phyloP scores from a whole-genome alignment of 2,329 filamentous ascomycete species.

The Curvularia lunata region DNA sequence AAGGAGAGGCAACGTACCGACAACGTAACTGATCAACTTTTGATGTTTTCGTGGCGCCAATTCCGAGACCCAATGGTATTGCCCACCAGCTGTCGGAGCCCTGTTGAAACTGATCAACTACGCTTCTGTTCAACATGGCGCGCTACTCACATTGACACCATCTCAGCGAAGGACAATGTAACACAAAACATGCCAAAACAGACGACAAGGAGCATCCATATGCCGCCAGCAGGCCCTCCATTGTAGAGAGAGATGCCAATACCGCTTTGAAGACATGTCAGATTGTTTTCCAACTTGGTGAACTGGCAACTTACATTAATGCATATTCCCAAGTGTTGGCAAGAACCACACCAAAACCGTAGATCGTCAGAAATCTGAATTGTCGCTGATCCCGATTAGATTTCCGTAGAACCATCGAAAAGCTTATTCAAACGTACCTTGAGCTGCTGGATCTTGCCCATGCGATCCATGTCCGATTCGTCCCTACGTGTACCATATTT shows the following conservation, averaged over 20 bases:
- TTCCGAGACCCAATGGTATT: constrained; percentile 38
- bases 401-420: not conserved
- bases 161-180: constrained; percentile 35
- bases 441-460: constrained; percentile 27
- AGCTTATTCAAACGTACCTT: constrained; percentile 10
- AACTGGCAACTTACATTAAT: constrained; percentile 15
- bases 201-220: constrained; percentile 33
- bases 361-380: constrained; percentile 23
- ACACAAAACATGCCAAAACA: constrained; percentile 33
- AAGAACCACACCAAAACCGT: constrained; percentile 21
- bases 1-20: constrained; percentile 42
- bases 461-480: constrained; percentile 27
- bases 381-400: constrained; percentile 16
- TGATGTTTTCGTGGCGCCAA: constrained; percentile 47
- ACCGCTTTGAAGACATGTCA: not conserved
- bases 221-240: constrained; percentile 21
- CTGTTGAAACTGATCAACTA: not conserved
- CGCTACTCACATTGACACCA: constrained; percentile 38
- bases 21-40: constrained; percentile 45
- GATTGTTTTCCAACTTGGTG: not conserved
- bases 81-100: constrained; percentile 28
- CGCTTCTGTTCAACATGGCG: not conserved
- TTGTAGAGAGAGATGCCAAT: constrained; percentile 12
- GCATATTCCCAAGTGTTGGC: constrained; percentile 25
- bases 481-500: constrained; percentile 15